phyloP scores from a whole-genome alignment of 768 basidiomycete genomes.

The Leucocoprinus leucothites region DNA sequence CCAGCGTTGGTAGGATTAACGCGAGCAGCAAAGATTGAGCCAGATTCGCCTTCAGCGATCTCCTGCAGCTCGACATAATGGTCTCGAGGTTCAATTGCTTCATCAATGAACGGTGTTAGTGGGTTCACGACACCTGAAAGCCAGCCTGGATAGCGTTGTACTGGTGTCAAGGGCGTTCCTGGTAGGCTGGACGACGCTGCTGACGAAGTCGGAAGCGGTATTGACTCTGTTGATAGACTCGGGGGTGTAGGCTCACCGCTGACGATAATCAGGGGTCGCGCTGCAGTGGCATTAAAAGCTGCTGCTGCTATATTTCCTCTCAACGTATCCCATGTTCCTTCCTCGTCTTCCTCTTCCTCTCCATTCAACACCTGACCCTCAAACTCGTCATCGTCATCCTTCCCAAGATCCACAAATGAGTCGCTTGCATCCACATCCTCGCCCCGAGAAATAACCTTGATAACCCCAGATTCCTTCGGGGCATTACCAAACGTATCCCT shows the following conservation, averaged over 20 bases:
- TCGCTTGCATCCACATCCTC: neutral
- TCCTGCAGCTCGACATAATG: slow-evolving; percentile 69
- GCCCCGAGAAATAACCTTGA: neutral
- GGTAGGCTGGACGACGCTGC: slow-evolving; percentile 13
- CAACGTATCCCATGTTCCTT: slow-evolving; percentile 15
- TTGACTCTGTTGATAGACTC: neutral
- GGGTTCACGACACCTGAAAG: slow-evolving; percentile 57
- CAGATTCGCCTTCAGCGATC: slow-evolving; percentile 82
- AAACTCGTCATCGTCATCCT: slow-evolving; percentile 18
- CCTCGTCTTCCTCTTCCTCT: slow-evolving; percentile 19
- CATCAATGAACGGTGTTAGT: slow-evolving; percentile 61
- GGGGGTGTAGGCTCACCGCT: slow-evolving; percentile 18
- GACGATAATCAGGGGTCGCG: slow-evolving; percentile 34
- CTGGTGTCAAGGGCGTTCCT: slow-evolving; percentile 38
- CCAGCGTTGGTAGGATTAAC: slow-evolving; percentile 28
- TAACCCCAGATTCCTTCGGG: slow-evolving; percentile 14
- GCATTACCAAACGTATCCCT: slow-evolving; percentile 37
- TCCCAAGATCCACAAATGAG: slow-evolving; percentile 8
- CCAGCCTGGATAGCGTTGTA: slow-evolving; percentile 59
- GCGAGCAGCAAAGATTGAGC: slow-evolving; percentile 56
- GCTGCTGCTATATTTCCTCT: slow-evolving; percentile 24
- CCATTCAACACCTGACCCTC: slow-evolving; percentile 16
- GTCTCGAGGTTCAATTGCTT: slow-evolving; percentile 55
- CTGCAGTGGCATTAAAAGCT: slow-evolving; percentile 22
- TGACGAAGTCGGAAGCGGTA: slow-evolving; percentile 23